These are phyloP conservation scores for Hortaea sp. DNA, from an alignment of 2,329 filamentous ascomycete species.

Conservation along the genomic window DNA sequence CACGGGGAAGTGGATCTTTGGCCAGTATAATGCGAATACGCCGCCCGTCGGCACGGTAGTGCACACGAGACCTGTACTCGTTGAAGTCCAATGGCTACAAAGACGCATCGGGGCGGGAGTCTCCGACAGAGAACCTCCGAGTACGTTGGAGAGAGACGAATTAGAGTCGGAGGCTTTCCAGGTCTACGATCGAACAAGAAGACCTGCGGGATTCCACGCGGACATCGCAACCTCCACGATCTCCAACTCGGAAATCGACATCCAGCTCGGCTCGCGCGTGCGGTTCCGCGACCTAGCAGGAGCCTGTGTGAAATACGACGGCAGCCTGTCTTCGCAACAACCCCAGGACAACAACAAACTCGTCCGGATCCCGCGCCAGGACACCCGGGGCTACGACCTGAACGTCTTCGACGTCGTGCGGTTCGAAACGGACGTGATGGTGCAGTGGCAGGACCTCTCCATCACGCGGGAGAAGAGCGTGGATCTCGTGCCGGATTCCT, in stretches of 20 bases:
- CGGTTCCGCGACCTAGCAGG: conserved; percentile 44
- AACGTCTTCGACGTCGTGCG: conserved; percentile 46
- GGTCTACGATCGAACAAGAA: conserved; percentile 32
- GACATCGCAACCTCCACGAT: conserved; percentile 11
- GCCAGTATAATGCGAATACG: conserved; percentile 41
- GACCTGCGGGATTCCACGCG: conserved; percentile 4
- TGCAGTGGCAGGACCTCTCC: conserved; percentile 51
- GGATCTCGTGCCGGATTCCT: conserved; percentile 39
- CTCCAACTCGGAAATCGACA: conserved; percentile 25
- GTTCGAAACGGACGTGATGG: conserved; percentile 39
- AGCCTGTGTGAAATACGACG: conserved; percentile 44
- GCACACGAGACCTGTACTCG: conserved; percentile 34
- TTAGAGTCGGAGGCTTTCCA: conserved; percentile 33
- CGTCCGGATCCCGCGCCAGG: conserved; percentile 34
- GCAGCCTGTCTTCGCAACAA: conserved; percentile 1
- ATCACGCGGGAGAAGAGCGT: conserved; percentile 38
- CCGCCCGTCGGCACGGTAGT: conserved; percentile 43
- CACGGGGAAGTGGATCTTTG: conserved; percentile 43
- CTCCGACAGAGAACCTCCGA: conserved; percentile 16
- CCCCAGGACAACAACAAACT: conserved; percentile 31
- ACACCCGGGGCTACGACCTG: conserved; percentile 47
- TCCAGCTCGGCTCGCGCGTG: conserved; percentile 29
- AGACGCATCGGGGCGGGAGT: conserved; percentile 21
- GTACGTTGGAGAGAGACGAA: conserved; percentile 24
- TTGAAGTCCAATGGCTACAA: conserved; percentile 45